Conservation (phyloP, 345 rosid genomes). For the Linum tenue region DNA sequence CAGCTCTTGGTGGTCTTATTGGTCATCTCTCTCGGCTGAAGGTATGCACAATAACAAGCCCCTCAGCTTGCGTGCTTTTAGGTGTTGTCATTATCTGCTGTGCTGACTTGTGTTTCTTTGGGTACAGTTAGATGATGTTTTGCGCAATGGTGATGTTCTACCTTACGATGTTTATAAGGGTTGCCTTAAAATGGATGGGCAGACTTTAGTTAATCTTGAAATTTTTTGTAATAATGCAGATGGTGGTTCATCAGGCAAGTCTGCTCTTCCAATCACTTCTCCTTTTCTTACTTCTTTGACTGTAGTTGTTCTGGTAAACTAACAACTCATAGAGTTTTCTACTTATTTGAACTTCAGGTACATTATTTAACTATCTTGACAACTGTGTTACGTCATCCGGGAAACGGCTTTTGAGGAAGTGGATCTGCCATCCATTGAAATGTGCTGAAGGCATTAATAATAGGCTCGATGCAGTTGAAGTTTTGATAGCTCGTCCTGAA, state of each 20-base stretch:
- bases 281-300: not conserved
- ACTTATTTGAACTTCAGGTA: constrained; percentile 43
- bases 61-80: not conserved
- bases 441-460: constrained; percentile 58
- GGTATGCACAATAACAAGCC: constrained; percentile 36
- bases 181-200: constrained; percentile 89
- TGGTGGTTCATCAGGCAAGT: constrained; percentile 74
- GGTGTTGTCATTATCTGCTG: not conserved
- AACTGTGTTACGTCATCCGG: constrained; percentile 76
- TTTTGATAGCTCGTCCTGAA: constrained; percentile 44
- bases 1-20: constrained; percentile 77
- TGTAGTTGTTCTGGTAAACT: not conserved
- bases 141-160: constrained; percentile 57
- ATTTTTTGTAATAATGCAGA: constrained; percentile 67
- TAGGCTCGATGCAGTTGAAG: constrained; percentile 67
- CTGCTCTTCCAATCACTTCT: constrained; percentile 6
- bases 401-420: constrained; percentile 71
- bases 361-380: constrained; percentile 76
- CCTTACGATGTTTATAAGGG: constrained; percentile 80
- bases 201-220: constrained; percentile 85
- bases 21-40: constrained; percentile 73
- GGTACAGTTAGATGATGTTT: constrained; percentile 63
- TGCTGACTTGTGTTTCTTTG: constrained; percentile 10
- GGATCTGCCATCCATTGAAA: constrained; percentile 96
- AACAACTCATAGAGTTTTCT: not conserved